Evolutionary conservation across 768 basidiomycete species (phyloP).

Genomic region (Lyophyllum decastes): DNA sequence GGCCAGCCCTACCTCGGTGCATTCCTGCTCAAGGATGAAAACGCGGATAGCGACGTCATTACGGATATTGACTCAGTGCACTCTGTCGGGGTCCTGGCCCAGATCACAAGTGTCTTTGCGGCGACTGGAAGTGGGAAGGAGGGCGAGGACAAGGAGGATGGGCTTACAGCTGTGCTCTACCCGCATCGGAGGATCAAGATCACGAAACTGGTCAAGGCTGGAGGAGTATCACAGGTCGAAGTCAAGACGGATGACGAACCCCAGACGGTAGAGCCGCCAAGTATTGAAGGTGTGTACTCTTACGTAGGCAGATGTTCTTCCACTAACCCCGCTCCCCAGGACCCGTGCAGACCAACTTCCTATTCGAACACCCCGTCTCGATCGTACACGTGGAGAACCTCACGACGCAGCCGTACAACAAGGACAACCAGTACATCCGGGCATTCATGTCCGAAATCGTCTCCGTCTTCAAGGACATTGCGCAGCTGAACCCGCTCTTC

Average conservation of each 20-base stretch:
- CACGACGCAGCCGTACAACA: conserved; percentile 77
- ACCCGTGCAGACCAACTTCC: conserved; percentile 81
- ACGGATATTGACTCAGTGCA: conserved; percentile 87
- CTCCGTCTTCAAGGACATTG: conserved; percentile 97
- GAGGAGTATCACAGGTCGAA: conserved; percentile 39
- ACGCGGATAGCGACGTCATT: conserved; percentile 90
- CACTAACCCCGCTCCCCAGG: conserved; percentile 29
- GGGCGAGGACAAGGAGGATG: conserved; percentile 76
- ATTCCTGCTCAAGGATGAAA: conserved; percentile 93
- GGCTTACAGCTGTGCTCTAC: conserved; percentile 92
- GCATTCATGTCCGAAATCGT: conserved; percentile 97
- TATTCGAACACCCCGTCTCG: conserved; percentile 80
- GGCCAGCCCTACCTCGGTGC: conserved; percentile 98
- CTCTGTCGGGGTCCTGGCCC: conserved; percentile 93
- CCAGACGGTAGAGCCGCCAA: conserved; percentile 50
- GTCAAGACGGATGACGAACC: conserved; percentile 39
- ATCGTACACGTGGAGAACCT: conserved; percentile 90
- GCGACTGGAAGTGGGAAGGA: conserved; percentile 44
- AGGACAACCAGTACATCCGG: conserved; percentile 92
- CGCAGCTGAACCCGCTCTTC: conserved; percentile 95
- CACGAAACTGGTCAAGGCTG: conserved; percentile 80
- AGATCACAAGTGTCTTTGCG: conserved; percentile 92
- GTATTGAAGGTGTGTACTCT: conserved; percentile 22
- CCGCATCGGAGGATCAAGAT: conserved; percentile 91
- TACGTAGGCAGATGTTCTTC: background rate